phyloP scores from a whole-genome alignment of 23 red algal genomes.

The Gracilariopsis chorda region DNA sequence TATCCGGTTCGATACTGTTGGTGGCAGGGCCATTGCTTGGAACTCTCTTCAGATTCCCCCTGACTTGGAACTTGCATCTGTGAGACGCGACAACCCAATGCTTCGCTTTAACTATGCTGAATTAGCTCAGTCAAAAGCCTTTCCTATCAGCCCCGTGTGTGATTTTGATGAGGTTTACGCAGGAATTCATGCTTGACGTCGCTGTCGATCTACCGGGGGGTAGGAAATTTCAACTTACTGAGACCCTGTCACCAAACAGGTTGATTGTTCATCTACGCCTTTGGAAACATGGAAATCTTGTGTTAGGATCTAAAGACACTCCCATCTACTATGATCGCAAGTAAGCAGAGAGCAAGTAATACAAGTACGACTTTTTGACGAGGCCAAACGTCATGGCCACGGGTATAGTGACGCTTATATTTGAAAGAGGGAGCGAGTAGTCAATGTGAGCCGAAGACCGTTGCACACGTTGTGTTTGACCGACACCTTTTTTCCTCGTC shows the following conservation, averaged over 20 bases:
- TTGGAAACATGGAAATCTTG: constrained; percentile 9
- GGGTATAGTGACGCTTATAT: too few species aligned
- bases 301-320: background rate
- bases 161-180: background rate
- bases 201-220: background rate
- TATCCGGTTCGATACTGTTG: background rate
- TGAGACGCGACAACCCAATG: background rate
- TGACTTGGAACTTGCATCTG: background rate
- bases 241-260: background rate
- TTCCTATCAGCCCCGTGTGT: background rate
- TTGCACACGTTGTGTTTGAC: too few species aligned
- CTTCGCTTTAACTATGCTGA: background rate
- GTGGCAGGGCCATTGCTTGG: background rate
- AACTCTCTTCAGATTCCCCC: background rate
- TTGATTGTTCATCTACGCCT: background rate
- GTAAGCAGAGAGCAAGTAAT: background rate
- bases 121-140: background rate
- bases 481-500: too few species aligned
- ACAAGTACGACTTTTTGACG: too few species aligned
- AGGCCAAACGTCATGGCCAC: too few species aligned
- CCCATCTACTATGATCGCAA: background rate
- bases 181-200: background rate
- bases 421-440: too few species aligned
- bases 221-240: background rate
- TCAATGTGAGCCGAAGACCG: too few species aligned